phyloP scores from a whole-genome alignment of 2,329 filamentous ascomycete genomes.

The Xylariaceae sp. region DNA sequence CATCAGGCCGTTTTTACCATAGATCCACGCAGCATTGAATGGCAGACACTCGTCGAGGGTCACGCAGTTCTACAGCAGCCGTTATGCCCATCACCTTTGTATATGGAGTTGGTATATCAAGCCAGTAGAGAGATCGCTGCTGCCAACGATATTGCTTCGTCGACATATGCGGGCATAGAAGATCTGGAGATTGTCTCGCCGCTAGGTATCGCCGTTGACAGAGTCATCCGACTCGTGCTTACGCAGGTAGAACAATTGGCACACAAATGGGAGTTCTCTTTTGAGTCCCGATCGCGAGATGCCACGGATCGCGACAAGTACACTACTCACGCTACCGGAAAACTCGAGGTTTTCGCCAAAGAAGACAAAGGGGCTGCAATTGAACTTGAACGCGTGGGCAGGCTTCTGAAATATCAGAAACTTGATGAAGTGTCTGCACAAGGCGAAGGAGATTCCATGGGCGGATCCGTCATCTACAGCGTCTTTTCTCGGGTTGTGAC shows the following conservation, averaged over 20 bases:
- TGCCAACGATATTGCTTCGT: background rate
- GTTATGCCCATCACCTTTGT: background rate
- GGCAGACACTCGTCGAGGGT: background rate
- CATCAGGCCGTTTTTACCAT: background rate
- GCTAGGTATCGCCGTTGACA: background rate
- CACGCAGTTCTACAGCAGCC: background rate
- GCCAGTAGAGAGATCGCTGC: background rate
- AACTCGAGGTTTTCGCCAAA: background rate
- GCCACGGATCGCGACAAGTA: background rate
- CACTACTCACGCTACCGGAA: background rate
- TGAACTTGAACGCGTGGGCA: background rate
- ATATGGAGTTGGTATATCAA: background rate
- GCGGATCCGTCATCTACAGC: background rate
- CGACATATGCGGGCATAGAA: background rate
- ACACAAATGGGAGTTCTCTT: background rate
- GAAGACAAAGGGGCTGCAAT: background rate
- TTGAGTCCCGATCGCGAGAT: background rate
- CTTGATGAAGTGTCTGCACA: background rate
- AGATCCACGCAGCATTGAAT: background rate
- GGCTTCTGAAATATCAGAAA: background rate
- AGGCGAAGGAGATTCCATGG: background rate
- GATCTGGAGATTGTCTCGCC: background rate
- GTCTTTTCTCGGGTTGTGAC: background rate
- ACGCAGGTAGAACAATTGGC: background rate
- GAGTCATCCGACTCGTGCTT: background rate